Conservation (phyloP, 2,329 filamentous ascomycete genomes). For the Geosmithia putterillii region DNA sequence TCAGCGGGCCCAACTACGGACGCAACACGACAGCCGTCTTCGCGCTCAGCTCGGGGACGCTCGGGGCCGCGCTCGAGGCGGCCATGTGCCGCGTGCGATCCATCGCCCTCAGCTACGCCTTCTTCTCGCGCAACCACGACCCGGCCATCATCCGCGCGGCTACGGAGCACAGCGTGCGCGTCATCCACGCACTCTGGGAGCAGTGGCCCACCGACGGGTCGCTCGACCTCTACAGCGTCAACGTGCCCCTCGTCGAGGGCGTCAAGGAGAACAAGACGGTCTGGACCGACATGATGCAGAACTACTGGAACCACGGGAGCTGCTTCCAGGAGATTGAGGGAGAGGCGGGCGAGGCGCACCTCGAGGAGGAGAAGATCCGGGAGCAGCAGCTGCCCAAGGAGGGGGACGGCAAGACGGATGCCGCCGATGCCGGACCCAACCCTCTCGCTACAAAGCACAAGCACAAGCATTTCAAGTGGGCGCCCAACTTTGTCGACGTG, state of each 20-base stretch:
- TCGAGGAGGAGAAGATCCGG: slow-evolving; percentile 64
- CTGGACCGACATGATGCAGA: slow-evolving; percentile 83
- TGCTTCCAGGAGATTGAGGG: slow-evolving; percentile 76
- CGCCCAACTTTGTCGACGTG: slow-evolving; percentile 76
- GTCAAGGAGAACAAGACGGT: slow-evolving; percentile 61
- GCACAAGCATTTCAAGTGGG: slow-evolving; percentile 92
- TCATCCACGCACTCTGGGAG: slow-evolving; percentile 67
- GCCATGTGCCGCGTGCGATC: slow-evolving; percentile 57
- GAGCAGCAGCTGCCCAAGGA: slow-evolving; percentile 36
- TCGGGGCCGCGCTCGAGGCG: slow-evolving; percentile 67
- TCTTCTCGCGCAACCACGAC: slow-evolving; percentile 77
- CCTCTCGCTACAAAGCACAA: slow-evolving; percentile 35
- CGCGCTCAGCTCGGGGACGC: slow-evolving; percentile 62
- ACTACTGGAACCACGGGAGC: slow-evolving; percentile 73
- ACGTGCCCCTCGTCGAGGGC: slow-evolving; percentile 72
- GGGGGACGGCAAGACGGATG: slow-evolving; percentile 12
- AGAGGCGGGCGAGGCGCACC: slow-evolving; percentile 48
- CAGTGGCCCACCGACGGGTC: slow-evolving; percentile 57
- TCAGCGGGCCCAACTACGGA: slow-evolving; percentile 74
- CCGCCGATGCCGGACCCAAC: too few relatives aligned
- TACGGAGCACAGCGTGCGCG: slow-evolving; percentile 57
- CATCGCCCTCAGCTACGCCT: slow-evolving; percentile 83
- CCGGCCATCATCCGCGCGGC: slow-evolving; percentile 68
- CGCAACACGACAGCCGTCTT: slow-evolving; percentile 74
- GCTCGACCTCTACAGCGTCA: slow-evolving; percentile 81